Percentiles rank a stretch among this genome's conserved stretches.
These are phyloP conservation scores for Grosmannia clavigera DNA, from an alignment of 2,329 filamentous ascomycete genomes.

Conservation along the genomic window DNA sequence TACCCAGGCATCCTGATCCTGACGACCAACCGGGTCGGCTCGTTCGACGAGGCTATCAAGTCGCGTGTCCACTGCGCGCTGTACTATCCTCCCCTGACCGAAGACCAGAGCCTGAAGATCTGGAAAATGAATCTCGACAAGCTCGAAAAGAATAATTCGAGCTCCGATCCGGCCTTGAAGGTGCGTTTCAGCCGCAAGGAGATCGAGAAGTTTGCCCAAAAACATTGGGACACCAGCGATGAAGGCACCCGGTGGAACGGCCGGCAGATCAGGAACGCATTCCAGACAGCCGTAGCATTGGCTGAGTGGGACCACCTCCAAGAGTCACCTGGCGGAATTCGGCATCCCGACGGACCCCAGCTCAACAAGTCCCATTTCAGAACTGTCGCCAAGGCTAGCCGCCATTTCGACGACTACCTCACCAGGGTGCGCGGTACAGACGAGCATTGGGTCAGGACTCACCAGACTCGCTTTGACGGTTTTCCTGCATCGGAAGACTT, in stretches of 20 bases:
- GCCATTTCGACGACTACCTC: constrained; percentile 2
- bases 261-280: constrained; percentile 21
- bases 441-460: not conserved
- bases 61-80: constrained; percentile 24
- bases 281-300: constrained; percentile 18
- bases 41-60: constrained; percentile 28
- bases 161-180: not conserved
- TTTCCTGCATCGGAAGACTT: not conserved
- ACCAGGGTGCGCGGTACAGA: not conserved
- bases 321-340: not conserved
- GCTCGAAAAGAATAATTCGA: not conserved
- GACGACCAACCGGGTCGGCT: constrained; percentile 13
- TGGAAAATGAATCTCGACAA: constrained; percentile 9
- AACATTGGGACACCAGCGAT: not conserved
- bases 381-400: not conserved
- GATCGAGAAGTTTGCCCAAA: not conserved
- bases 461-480: not conserved
- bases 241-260: constrained; percentile 17
- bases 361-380: constrained; percentile 27
- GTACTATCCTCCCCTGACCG: constrained; percentile 19
- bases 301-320: constrained; percentile 11
- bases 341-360: not conserved
- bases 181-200: constrained; percentile 7
- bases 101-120: constrained; percentile 9
- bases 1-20: constrained; percentile 14